Evolutionary conservation across 495 filamentous ascomycete genomes (phyloP).

Genomic region (Podospora bellae-mahoneyi): DNA sequence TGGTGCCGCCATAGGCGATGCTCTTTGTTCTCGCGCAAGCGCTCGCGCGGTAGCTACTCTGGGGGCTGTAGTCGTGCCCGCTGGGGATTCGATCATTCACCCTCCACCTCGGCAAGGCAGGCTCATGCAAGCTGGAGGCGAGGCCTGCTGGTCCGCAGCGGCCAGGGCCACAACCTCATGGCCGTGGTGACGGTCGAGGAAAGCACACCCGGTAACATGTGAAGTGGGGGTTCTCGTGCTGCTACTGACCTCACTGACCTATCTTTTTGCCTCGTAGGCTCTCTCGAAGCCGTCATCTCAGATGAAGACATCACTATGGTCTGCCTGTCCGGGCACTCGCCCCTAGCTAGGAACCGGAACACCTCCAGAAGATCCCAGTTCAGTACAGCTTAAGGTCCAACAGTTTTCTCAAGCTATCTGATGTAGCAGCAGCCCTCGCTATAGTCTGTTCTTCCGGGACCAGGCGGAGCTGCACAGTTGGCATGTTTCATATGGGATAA

Average conservation of each 20-base stretch:
- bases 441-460: slow-evolving; percentile 28
- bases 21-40: background rate
- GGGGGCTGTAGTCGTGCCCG: background rate
- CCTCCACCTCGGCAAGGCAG: background rate
- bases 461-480: slow-evolving; percentile 33
- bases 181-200: slow-evolving; percentile 14
- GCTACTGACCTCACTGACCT: slow-evolving; percentile 3
- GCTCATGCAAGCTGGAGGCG: slow-evolving; percentile 20
- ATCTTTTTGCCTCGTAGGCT: background rate
- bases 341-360: background rate
- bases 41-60: background rate
- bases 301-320: background rate
- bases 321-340: background rate
- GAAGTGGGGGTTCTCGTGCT: slow-evolving; percentile 18
- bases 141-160: slow-evolving; percentile 11
- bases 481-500: slow-evolving; percentile 36
- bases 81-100: background rate
- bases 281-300: background rate
- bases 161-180: slow-evolving; percentile 5
- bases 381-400: background rate
- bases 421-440: background rate
- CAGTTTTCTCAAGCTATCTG: background rate
- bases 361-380: background rate
- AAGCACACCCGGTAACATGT: slow-evolving; percentile 23
- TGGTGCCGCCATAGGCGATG: slow-evolving; percentile 2